These are phyloP conservation scores for Mortierella sp. DNA, from an alignment of 371 early-diverging fungal species.

Conservation along the genomic window DNA sequence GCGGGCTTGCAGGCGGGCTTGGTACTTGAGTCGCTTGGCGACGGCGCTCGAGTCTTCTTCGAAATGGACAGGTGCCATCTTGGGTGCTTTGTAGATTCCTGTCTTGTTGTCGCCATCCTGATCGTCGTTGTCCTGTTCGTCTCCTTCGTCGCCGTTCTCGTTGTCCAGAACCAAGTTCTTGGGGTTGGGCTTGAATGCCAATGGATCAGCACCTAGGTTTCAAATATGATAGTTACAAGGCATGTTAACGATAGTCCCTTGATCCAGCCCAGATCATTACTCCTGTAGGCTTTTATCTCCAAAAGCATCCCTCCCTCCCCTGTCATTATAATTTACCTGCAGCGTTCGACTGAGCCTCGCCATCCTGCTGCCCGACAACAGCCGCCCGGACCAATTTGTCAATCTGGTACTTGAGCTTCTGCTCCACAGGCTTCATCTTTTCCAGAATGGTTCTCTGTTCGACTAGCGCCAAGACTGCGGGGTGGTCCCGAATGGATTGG, in stretches of 20 bases:
- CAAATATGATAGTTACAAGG: too few relatives aligned
- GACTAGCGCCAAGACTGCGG: slow-evolving; percentile 78
- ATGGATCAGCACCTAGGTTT: slow-evolving; percentile 72
- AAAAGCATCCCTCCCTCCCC: too few relatives aligned
- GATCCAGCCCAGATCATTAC: too few relatives aligned
- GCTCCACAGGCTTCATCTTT: slow-evolving; percentile 94
- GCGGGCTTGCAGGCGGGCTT: slow-evolving; percentile 75
- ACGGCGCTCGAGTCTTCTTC: slow-evolving; percentile 74
- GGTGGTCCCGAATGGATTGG: slow-evolving; percentile 70
- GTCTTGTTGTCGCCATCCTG: slow-evolving; percentile 31
- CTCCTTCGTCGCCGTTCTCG: slow-evolving; percentile 56
- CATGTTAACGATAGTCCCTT: not conserved
- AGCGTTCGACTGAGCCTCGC: slow-evolving; percentile 30
- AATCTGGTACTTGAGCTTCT: slow-evolving; percentile 95
- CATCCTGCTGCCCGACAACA: slow-evolving; percentile 61
- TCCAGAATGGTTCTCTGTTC: slow-evolving; percentile 90
- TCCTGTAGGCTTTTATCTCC: too few relatives aligned
- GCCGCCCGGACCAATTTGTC: slow-evolving; percentile 93
- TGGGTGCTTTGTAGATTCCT: slow-evolving; percentile 87
- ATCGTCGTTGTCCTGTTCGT: slow-evolving; percentile 33
- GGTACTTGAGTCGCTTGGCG: slow-evolving; percentile 72
- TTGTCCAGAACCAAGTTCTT: slow-evolving; percentile 70
- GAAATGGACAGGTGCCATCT: slow-evolving; percentile 89
- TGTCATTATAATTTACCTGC: slow-evolving; percentile 18
- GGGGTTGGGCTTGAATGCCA: slow-evolving; percentile 92